Evolutionary conservation across 495 filamentous ascomycete species (phyloP).

Genomic region (Cercophora samala): DNA sequence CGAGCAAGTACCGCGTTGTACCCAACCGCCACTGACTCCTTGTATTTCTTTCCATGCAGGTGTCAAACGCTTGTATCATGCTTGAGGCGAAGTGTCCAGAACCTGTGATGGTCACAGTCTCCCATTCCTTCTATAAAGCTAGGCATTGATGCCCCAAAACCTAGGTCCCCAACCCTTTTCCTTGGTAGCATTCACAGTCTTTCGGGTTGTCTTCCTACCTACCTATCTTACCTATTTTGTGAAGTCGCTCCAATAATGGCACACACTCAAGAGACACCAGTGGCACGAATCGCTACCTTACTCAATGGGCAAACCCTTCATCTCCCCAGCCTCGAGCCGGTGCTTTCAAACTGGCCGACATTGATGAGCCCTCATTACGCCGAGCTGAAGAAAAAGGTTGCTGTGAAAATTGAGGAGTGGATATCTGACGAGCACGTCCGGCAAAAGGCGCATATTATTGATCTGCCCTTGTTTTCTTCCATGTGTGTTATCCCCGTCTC

Average conservation of each 20-base stretch:
- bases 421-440: conserved; percentile 16
- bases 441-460: conserved; percentile 12
- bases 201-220: too few relatives aligned
- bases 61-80: neutral
- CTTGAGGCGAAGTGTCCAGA: neutral
- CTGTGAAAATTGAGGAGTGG: conserved; percentile 19
- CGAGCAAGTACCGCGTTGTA: neutral
- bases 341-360: conserved; percentile 18
- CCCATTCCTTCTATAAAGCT: neutral
- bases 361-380: conserved; percentile 21
- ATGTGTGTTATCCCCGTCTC: conserved; percentile 9
- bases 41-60: neutral
- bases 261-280: conserved; percentile 2
- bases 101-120: neutral
- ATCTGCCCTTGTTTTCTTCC: conserved; percentile 20
- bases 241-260: conserved; percentile 4
- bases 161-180: neutral
- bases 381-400: conserved; percentile 17
- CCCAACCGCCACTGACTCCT: neutral
- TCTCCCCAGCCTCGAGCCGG: conserved; percentile 15
- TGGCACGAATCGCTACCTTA: conserved; percentile 2
- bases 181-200: too few relatives aligned
- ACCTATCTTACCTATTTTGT: too few relatives aligned
- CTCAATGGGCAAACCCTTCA: conserved; percentile 20
- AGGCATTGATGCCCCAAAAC: neutral